Evolutionary conservation across 176 grass and related monocot species (phyloP), one percentile per base, ranked within the genome.

Genomic region (Elymus sibiricus): DNA sequence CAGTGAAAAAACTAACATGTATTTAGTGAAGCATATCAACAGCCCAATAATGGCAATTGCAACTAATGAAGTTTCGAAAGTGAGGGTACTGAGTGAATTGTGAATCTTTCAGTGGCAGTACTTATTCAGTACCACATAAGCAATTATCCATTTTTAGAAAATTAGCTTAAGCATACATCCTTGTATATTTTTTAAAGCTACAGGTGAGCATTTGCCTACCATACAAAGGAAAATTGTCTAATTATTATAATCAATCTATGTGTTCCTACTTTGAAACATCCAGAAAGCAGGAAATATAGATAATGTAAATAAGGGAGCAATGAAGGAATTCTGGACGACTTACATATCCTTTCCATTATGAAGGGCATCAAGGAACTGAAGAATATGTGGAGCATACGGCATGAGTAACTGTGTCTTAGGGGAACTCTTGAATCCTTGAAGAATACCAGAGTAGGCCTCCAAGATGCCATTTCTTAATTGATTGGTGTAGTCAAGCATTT

Each of bases 381-480:
- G 46, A 83, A 97, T 89, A 81, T 97, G 87, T 11, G 85, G 72
- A 32, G 87, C 94, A 92, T 92, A 97, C 2, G 85, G 85, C 92
- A 97, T 87, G 82, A 94, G 46, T 40, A 94, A 44, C 78, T 94
- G 92, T 35, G 89, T 94, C 82, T 94, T 94, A 5, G 89, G 87
- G 60, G 94, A 94, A 60, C 86, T 90, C 85, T 97, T 97, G 73
- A 97, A 97, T 43, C 94, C 94, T 89, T 97, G 94, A 85, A 97
- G 89, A 86, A 97, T 94, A 82, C 94, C 94, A 84, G 94, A 94
- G 86, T 97, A 97, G 79, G 94, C 94, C 85, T 97, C 94, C 82
- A 97, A 89, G 70, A 97, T 97, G 40, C 94, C 92, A 58, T 92
- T 94, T 56, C 94, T 92, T 77, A 97, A 61, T 83, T 90, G 92